Conservation (phyloP, 169 alveolate genomes). For the Eimeria mitis region DNA sequence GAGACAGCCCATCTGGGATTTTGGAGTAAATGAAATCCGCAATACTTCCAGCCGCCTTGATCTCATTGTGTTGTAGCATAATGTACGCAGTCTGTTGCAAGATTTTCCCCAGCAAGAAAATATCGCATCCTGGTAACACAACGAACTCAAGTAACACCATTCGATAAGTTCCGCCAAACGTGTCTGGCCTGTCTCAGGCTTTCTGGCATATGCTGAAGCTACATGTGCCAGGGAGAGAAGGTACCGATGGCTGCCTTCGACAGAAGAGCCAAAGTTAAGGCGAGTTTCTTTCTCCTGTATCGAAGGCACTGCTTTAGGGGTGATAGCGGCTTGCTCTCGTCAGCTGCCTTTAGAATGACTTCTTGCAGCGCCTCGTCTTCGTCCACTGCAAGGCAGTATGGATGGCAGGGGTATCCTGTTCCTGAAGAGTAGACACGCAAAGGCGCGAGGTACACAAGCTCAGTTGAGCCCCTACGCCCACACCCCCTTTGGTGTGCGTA, state of each 20-base stretch:
- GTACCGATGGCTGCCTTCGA: constrained; percentile 68
- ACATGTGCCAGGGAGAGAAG: neutral
- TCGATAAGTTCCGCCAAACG: neutral
- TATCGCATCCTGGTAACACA: constrained; percentile 59
- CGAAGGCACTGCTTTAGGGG: constrained; percentile 53
- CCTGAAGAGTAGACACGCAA: constrained; percentile 20
- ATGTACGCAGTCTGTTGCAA: constrained; percentile 78
- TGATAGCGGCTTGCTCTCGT: constrained; percentile 14
- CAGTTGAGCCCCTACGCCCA: neutral
- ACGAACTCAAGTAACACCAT: neutral
- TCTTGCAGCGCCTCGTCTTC: constrained; percentile 40
- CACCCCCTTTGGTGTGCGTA: neutral
- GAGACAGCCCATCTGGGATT: constrained; percentile 65
- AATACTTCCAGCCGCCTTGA: constrained; percentile 47
- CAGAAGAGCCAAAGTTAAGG: constrained; percentile 55
- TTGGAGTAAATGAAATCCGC: constrained; percentile 58
- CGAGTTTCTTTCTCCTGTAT: constrained; percentile 57
- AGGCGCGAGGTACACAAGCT: neutral
- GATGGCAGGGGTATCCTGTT: constrained; percentile 74
- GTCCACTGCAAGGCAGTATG: constrained; percentile 69
- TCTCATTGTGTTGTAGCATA: constrained; percentile 78
- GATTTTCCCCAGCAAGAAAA: constrained; percentile 69
- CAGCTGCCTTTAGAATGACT: neutral
- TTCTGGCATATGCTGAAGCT: constrained; percentile 19
- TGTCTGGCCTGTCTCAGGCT: neutral